Conservation (phyloP, 345 rosid genomes). For the Cardamine occulta region DNA sequence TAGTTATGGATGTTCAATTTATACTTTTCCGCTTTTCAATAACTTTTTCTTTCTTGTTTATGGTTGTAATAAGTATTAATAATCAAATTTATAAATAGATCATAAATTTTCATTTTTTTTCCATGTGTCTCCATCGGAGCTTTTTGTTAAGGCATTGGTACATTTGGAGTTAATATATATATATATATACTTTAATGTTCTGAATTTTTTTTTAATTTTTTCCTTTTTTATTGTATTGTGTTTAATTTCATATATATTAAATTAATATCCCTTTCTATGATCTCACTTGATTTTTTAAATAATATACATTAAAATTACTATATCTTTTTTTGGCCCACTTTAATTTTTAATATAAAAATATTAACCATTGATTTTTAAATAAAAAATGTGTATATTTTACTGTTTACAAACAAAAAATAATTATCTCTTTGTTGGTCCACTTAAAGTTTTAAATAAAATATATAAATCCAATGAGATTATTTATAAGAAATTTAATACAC, state of each 20-base stretch:
- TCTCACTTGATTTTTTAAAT: background rate
- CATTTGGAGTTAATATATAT: background rate
- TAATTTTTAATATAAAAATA: no score
- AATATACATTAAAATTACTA: no score
- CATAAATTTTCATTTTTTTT: background rate
- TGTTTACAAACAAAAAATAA: no score
- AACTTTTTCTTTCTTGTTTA: background rate
- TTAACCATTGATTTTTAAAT: no score
- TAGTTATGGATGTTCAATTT: background rate
- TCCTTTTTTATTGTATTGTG: background rate
- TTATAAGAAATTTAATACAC: no score
- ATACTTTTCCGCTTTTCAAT: background rate
- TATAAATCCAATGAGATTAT: no score
- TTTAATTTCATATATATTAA: background rate
- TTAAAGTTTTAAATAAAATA: no score
- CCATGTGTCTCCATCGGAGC: background rate
- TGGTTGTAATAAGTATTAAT: background rate
- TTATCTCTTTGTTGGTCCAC: no score
- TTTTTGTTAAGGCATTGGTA: background rate
- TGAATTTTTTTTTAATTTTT: background rate
- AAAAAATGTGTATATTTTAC: no score
- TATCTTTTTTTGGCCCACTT: no score
- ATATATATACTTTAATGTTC: background rate
- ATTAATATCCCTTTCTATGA: background rate
- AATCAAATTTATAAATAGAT: background rate